Percentiles rank a stretch among this genome's conserved stretches.
phyloP scores from a whole-genome alignment of 768 basidiomycete species.

The Lactifluus volemus region DNA sequence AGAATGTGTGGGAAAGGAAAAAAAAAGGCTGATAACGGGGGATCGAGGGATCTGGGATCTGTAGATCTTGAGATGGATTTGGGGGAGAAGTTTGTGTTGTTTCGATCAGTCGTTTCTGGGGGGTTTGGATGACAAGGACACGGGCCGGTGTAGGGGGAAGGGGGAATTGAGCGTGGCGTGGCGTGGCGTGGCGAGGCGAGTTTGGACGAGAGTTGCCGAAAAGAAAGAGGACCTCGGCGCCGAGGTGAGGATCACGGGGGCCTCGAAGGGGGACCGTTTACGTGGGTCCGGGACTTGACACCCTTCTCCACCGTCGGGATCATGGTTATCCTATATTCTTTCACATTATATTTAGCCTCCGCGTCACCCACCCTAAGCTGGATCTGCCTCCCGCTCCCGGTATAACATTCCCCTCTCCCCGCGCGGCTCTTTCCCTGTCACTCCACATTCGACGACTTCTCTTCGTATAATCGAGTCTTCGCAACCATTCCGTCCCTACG shows the following conservation, averaged over 20 bases:
- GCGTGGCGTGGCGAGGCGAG: constrained; percentile 19
- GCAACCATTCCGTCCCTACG: constrained; percentile 32
- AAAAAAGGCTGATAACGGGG: constrained; percentile 19
- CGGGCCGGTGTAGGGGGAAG: constrained; percentile 23
- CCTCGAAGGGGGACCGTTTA: constrained; percentile 17
- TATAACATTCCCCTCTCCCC: constrained; percentile 20
- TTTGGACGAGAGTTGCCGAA: constrained; percentile 27
- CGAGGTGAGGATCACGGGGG: constrained; percentile 28
- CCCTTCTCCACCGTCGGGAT: constrained; percentile 31
- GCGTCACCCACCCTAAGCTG: constrained; percentile 25
- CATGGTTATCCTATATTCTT: constrained; percentile 29
- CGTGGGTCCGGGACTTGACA: constrained; percentile 19
- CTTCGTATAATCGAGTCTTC: constrained; percentile 15
- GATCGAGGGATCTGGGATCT: constrained; percentile 14
- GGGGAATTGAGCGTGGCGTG: constrained; percentile 18
- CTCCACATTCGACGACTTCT: constrained; percentile 16
- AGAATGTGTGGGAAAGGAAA: constrained; percentile 9
- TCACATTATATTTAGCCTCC: constrained; percentile 24
- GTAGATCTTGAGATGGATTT: constrained; percentile 21
- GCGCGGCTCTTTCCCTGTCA: constrained; percentile 19
- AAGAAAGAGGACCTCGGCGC: constrained; percentile 33
- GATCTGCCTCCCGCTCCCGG: constrained; percentile 25
- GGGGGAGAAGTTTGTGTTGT: constrained; percentile 18
- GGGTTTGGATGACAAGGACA: constrained; percentile 25
- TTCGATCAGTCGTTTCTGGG: constrained; percentile 21